A percentile compares a stretch with the other conserved stretches of the same genome.
phyloP scores from a whole-genome alignment of 257 asterid species.

The Agastache rugosa region DNA sequence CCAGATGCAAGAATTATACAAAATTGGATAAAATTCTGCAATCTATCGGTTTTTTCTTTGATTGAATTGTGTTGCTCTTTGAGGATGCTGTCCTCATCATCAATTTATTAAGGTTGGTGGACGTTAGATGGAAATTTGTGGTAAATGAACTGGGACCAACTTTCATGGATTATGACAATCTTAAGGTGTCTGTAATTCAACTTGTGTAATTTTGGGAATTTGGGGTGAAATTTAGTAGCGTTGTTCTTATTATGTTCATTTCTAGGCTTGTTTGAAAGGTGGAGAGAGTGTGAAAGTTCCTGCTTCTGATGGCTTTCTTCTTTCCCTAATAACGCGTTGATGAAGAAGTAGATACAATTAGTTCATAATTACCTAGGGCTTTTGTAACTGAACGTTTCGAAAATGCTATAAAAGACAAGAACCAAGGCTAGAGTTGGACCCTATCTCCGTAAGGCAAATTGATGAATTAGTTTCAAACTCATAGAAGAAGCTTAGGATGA shows the following conservation, averaged over 20 bases:
- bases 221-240: neutral
- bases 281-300: neutral
- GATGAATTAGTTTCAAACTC: neutral
- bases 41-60: slow-evolving; percentile 4
- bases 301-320: neutral
- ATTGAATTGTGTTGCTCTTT: slow-evolving; percentile 14
- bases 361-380: neutral
- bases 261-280: neutral
- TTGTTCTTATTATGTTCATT: neutral
- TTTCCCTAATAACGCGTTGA: neutral
- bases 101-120: slow-evolving; percentile 20
- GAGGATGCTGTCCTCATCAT: slow-evolving; percentile 14
- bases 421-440: too few species aligned
- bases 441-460: neutral
- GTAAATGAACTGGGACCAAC: neutral
- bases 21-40: neutral
- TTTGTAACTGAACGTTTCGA: too few species aligned
- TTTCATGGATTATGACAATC: neutral
- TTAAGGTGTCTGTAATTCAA: slow-evolving; percentile 2
- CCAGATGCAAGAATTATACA: neutral
- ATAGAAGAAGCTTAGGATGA: neutral
- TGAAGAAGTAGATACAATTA: slow-evolving; percentile 1
- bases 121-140: slow-evolving; percentile 1
- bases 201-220: neutral
- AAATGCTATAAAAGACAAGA: too few species aligned